Conservation (phyloP, 306 rosid genomes). For the Quercus variabilis region DNA sequence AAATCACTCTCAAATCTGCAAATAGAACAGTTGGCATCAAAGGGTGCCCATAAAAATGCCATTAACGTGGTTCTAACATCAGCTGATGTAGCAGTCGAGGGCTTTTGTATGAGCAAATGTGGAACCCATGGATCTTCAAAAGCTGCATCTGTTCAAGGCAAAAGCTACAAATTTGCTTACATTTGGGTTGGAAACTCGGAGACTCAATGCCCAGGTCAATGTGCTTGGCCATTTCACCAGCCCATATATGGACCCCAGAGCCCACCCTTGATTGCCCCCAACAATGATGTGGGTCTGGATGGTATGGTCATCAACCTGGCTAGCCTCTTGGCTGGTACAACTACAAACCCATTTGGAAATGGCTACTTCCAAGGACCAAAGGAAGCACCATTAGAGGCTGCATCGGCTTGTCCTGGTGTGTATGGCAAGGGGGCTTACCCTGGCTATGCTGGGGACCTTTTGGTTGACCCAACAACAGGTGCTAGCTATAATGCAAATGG, state of each 20-base stretch:
- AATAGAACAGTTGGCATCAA: constrained; percentile 21
- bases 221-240: constrained; percentile 79
- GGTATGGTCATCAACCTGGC: constrained; percentile 63
- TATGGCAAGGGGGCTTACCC: constrained; percentile 67
- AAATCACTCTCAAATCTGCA: constrained; percentile 20
- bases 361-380: constrained; percentile 61
- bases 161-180: constrained; percentile 44
- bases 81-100: constrained; percentile 41
- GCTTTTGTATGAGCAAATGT: constrained; percentile 52
- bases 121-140: constrained; percentile 48
- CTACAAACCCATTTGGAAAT: constrained; percentile 63
- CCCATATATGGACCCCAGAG: constrained; percentile 57
- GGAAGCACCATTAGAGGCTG: constrained; percentile 60
- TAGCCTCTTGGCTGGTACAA: constrained; percentile 63
- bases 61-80: constrained; percentile 37
- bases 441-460: constrained; percentile 54
- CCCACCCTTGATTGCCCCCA: constrained; percentile 48
- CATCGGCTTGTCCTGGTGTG: constrained; percentile 62
- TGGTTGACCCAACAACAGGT: constrained; percentile 46
- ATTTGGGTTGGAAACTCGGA: constrained; percentile 75
- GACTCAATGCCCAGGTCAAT: constrained; percentile 58
- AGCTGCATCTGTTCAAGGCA: neutral
- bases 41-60: constrained; percentile 15
- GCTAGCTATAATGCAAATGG: constrained; percentile 64
- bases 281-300: constrained; percentile 65